Base-by-base conservation (phyloP, 352 stramenopile species). In the Phytopythium montanum region DNA sequence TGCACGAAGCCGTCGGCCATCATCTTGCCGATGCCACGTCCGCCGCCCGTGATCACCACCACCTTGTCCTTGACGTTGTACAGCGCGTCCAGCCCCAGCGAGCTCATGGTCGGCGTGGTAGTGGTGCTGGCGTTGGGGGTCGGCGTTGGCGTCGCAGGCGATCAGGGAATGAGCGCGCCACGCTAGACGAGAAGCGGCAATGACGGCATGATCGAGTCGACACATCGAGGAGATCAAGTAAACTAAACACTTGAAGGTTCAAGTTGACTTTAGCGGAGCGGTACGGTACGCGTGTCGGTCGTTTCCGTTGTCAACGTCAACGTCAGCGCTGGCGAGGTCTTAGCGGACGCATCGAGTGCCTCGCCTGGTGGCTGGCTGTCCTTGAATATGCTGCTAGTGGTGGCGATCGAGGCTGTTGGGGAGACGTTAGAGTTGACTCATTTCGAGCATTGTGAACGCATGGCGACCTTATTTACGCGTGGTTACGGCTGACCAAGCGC, bases 1-100 rank as follows among this genome's bases (percentile, higher is more conserved):
- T 81, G 66, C 23, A 94, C 81, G 70, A 98, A 98, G 16, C 90
- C 91, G 61, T 95, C 88, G 51, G 95, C 92, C 62, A 99, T 98
- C 94, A 98, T 98, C 57, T 89, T 84, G 53, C 96, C 96, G 68
- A 99, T 98, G 38, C 96, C 96, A 41, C 90, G 79, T 34, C 87
- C 94, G 44, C 95, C 95, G 56, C 96, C 96, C 21, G 94, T 98
- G 59, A 98, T 81, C 8, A 98, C 60, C 26, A 98, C 91, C 38
- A 89, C 67, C 60, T 90, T 90, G 63, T 73, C 75, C 66, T 81
- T 72, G 28, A 94, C 76, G 52, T 62, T 54, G 45, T 69, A 76
- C 26, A 76, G 62, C 12, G 61, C 23, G 41, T 52, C 46, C 18
- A 61, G 26, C n/a, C 60, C 59, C 21, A 76, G 31, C 13, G 61